Evolutionary conservation across 352 stramenopile genomes (phyloP), one percentile per base, ranked within the genome.

Genomic region (Pythium utonaiense): DNA sequence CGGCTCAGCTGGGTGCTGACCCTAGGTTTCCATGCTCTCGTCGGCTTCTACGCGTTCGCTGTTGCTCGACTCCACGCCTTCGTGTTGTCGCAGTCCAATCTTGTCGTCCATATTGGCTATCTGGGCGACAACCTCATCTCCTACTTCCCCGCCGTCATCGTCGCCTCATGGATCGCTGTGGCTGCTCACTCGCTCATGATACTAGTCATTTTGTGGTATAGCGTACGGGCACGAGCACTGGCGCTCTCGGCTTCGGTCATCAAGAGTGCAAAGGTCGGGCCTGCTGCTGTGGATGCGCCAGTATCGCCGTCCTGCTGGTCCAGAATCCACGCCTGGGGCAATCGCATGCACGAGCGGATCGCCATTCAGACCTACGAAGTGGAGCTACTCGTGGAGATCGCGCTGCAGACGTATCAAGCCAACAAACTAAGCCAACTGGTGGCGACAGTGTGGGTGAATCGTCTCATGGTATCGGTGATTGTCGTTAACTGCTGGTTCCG

Each of bases 401-500:
- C 48, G 13, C 21, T 68, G n/a, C 64, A 75, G 50, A 60, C 57
- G 16, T 74, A 60, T 55, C 67, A 74, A 42, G 45, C 44, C 13
- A 51, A 49, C 63, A 69, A 66, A 9, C 36, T 71, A 6, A 69
- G 54, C 31, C 31, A 50, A 2, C 24, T 69, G 16, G 47, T 75
- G 17, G 40, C 55, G 6, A 59, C 28, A 3, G 12, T 24, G 7
- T 58, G 53, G 54, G 60, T 75, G 50, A 75, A 75, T 33, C 59
- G 57, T 4, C 21, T 62, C 25, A 53, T 64, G 42, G n/a, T 30
- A 1, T 14, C 36, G 1, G 47, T 64, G 6, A 19, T 71, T 25
- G 33, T 71, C 6, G 12, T 49, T 24, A 66, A 71, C 24, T 74
- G 67, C 54, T 71, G 63, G 67, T 66, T 58, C 36, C 28, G 56